Evolutionary conservation across 192 early-diverging fungal species (phyloP).

Genomic region (Coemansia furcata): DNA sequence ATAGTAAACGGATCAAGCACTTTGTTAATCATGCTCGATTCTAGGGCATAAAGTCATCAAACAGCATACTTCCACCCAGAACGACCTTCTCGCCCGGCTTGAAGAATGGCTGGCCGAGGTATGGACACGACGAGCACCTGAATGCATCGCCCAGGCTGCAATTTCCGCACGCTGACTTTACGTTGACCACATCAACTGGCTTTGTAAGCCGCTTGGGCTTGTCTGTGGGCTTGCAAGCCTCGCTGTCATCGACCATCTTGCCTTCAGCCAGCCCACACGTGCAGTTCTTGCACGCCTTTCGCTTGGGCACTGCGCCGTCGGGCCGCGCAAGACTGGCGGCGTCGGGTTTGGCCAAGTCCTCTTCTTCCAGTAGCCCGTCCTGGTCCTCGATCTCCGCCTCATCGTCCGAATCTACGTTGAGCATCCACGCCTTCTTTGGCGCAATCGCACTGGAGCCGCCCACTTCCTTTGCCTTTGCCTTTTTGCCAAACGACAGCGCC

Average conservation of each 20-base stretch:
- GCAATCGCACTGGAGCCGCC: conserved; percentile 22
- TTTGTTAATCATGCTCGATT: not conserved
- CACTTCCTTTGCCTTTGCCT: conserved; percentile 51
- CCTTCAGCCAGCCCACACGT: conserved; percentile 87
- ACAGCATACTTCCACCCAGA: conserved; percentile 67
- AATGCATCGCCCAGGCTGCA: conserved; percentile 98
- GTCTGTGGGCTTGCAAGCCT: conserved; percentile 35
- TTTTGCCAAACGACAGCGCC: conserved; percentile 78
- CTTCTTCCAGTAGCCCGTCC: conserved; percentile 80
- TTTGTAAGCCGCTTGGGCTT: conserved; percentile 56
- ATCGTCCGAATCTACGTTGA: conserved; percentile 73
- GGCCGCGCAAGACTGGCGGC: conserved; percentile 62
- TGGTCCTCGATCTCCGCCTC: conserved; percentile 85
- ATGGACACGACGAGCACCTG: conserved; percentile 93
- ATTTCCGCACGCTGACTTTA: conserved; percentile 67
- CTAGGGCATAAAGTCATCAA: conserved; percentile 51
- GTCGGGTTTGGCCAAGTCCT: conserved; percentile 71
- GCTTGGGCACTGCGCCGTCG: conserved; percentile 72
- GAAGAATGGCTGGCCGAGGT: conserved; percentile 96
- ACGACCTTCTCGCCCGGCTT: conserved; percentile 91
- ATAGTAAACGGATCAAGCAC: not conserved
- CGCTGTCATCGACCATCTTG: conserved; percentile 55
- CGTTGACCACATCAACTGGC: conserved; percentile 54
- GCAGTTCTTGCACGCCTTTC: conserved; percentile 98
- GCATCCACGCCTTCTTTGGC: conserved; percentile 67